phyloP scores from a whole-genome alignment of 2,329 filamentous ascomycete genomes.

The Raffaelea deltoideospora region DNA sequence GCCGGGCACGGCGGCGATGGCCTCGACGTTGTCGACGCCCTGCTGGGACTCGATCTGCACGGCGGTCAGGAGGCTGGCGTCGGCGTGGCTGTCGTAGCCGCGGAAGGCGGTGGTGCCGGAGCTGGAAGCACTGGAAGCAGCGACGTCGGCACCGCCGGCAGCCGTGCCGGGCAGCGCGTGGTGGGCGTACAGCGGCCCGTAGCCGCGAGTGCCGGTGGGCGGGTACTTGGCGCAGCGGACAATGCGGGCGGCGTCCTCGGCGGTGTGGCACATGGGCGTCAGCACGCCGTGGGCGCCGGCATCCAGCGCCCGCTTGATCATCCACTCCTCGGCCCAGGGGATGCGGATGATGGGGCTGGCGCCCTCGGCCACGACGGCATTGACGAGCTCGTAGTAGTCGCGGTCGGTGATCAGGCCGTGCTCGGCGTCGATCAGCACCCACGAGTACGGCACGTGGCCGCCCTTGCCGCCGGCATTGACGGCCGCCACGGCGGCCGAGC shows the following conservation, averaged over 20 bases:
- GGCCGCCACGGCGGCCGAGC: conserved; percentile 4
- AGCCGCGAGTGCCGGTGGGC: conserved; percentile 10
- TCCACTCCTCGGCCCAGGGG: conserved; percentile 42
- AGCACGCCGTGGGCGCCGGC: conserved; percentile 43
- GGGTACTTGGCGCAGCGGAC: conserved; percentile 12
- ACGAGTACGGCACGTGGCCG: conserved; percentile 8
- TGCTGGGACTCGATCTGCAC: conserved; percentile 25
- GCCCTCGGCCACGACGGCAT: conserved; percentile 22
- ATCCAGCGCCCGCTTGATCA: conserved; percentile 47
- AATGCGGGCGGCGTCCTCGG: conserved; percentile 11
- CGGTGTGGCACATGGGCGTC: conserved; percentile 23
- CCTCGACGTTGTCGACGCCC: conserved; percentile 25
- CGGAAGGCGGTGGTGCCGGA: conserved; percentile 13
- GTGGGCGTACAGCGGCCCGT: conserved; percentile 18
- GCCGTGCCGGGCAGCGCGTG: conserved; percentile 13
- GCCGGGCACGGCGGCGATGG: conserved; percentile 24
- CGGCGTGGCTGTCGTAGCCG: conserved; percentile 19
- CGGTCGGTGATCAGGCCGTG: conserved; percentile 22
- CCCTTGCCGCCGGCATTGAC: background rate
- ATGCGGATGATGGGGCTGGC: conserved; percentile 28
- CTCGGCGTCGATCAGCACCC: conserved; percentile 23
- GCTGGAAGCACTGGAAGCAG: no score
- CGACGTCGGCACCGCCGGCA: conserved; percentile 11
- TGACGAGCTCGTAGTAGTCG: conserved; percentile 18
- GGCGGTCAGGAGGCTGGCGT: conserved; percentile 16